These are phyloP conservation scores for Thelephora ganbajun DNA, from an alignment of 768 basidiomycete species.

Conservation along the genomic window DNA sequence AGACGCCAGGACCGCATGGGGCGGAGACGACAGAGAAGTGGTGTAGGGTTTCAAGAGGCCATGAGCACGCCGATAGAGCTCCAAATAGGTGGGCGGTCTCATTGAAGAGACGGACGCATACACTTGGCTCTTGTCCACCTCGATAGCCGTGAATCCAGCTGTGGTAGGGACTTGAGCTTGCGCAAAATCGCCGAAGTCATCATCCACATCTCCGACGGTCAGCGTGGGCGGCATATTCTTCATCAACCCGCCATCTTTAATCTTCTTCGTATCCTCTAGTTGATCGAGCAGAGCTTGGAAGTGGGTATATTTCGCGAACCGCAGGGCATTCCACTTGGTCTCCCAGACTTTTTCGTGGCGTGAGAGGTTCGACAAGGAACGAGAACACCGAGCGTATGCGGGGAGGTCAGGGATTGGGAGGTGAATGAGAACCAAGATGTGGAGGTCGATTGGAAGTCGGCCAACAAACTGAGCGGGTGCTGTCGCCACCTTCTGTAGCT, in stretches of 20 bases:
- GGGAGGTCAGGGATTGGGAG: conserved; percentile 75
- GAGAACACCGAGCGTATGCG: conserved; percentile 52
- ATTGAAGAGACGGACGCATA: conserved; percentile 18
- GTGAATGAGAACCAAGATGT: conserved; percentile 57
- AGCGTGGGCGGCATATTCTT: conserved; percentile 46
- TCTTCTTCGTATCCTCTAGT: conserved; percentile 34
- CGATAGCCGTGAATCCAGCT: conserved; percentile 30
- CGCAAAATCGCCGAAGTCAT: conserved; percentile 87
- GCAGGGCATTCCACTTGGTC: conserved; percentile 50
- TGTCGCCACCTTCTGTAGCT: conserved; percentile 8
- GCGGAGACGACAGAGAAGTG: conserved; percentile 40
- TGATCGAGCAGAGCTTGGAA: conserved; percentile 40
- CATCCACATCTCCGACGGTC: conserved; percentile 46
- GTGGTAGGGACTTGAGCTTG: conserved; percentile 15
- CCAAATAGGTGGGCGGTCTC: conserved; percentile 26
- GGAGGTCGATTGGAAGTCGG: conserved; percentile 63
- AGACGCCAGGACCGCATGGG: conserved; percentile 53
- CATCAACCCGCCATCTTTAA: conserved; percentile 23
- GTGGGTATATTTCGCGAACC: conserved; percentile 25
- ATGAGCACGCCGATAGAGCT: conserved; percentile 56
- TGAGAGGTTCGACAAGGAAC: conserved; percentile 47
- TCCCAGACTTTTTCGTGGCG: conserved; percentile 75
- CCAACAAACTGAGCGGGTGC: conserved; percentile 39
- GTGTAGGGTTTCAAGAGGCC: conserved; percentile 46
- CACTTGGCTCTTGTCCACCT: conserved; percentile 10